Percentiles rank a stretch among this genome's conserved stretches.
phyloP scores from a whole-genome alignment of 129 eudicot species.

The Rutidosis leptorrhynchoides region DNA sequence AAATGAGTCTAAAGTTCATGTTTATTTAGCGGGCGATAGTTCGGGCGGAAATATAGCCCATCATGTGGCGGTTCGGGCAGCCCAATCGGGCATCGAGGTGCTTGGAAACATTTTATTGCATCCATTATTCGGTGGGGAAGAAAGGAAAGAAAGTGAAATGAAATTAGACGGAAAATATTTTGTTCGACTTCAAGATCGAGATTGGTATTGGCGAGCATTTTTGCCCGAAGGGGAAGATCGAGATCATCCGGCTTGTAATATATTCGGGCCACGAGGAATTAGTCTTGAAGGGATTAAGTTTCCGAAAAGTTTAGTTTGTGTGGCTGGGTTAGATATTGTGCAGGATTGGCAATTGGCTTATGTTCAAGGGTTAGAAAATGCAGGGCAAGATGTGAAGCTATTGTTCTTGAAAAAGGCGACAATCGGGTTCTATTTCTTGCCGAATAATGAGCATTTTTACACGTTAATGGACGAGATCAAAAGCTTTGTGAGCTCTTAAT shows the following conservation, averaged over 20 bases:
- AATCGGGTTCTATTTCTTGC: slow-evolving; percentile 71
- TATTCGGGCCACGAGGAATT: slow-evolving; percentile 67
- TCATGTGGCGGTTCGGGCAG: slow-evolving; percentile 74
- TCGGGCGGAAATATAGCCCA: slow-evolving; percentile 95
- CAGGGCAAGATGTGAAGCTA: slow-evolving; percentile 54
- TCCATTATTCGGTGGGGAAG: slow-evolving; percentile 83
- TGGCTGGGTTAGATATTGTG: slow-evolving; percentile 57
- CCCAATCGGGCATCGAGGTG: slow-evolving; percentile 59
- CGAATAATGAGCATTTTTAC: slow-evolving; percentile 59
- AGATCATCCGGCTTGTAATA: slow-evolving; percentile 91
- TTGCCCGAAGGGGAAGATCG: slow-evolving; percentile 87
- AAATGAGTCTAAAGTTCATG: slow-evolving; percentile 52
- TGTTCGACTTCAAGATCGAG: slow-evolving; percentile 73
- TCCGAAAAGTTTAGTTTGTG: slow-evolving; percentile 53
- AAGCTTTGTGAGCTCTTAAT: slow-evolving; percentile 48
- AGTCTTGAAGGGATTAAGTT: slow-evolving; percentile 43
- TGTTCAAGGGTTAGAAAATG: slow-evolving; percentile 46
- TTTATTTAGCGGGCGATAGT: slow-evolving; percentile 80
- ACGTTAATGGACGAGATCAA: slow-evolving; percentile 59
- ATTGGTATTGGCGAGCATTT: slow-evolving; percentile 95
- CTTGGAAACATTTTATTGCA: slow-evolving; percentile 72
- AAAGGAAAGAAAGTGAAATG: slow-evolving; percentile 65
- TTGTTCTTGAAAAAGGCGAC: slow-evolving; percentile 55
- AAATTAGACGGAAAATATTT: slow-evolving; percentile 77
- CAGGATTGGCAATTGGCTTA: slow-evolving; percentile 73